phyloP scores from a whole-genome alignment of 495 filamentous ascomycete genomes.

The Penicillium argentinense region DNA sequence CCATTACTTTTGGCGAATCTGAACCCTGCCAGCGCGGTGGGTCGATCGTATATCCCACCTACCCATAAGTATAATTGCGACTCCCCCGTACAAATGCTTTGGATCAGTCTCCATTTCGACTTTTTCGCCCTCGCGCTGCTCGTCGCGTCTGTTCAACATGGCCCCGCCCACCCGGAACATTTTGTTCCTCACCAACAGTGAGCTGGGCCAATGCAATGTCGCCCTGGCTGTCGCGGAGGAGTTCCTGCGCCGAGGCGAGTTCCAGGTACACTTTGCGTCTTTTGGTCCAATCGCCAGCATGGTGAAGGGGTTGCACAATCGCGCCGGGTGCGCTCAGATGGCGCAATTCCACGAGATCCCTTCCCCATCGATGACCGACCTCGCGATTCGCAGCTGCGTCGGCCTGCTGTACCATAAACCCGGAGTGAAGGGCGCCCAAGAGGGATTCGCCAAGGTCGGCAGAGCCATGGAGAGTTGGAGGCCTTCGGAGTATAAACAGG shows the following conservation, averaged over 20 bases:
- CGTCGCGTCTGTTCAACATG: slow-evolving; percentile 1
- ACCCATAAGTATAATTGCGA: background rate
- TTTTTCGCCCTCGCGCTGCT: background rate
- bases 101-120: no score
- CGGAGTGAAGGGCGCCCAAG: slow-evolving; percentile 33
- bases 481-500: slow-evolving; percentile 48
- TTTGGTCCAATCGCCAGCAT: slow-evolving; percentile 38
- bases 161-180: slow-evolving; percentile 19
- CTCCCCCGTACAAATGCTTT: background rate
- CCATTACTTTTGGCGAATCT: slow-evolving; percentile 2
- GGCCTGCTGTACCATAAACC: slow-evolving; percentile 35
- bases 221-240: slow-evolving; percentile 53
- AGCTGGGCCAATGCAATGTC: slow-evolving; percentile 57
- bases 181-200: slow-evolving; percentile 56
- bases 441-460: slow-evolving; percentile 38
- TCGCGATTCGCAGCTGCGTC: slow-evolving; percentile 38
- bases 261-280: slow-evolving; percentile 54
- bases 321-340: slow-evolving; percentile 8
- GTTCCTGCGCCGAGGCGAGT: slow-evolving; percentile 42
- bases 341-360: slow-evolving; percentile 44
- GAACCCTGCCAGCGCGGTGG: slow-evolving; percentile 1
- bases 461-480: slow-evolving; percentile 43
- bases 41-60: background rate
- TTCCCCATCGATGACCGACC: slow-evolving; percentile 42
- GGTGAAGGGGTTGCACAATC: slow-evolving; percentile 31